These are phyloP conservation scores for Kregervanrija pseudodelftensis DNA, from an alignment of 805 yeast species.

Conservation along the genomic window DNA sequence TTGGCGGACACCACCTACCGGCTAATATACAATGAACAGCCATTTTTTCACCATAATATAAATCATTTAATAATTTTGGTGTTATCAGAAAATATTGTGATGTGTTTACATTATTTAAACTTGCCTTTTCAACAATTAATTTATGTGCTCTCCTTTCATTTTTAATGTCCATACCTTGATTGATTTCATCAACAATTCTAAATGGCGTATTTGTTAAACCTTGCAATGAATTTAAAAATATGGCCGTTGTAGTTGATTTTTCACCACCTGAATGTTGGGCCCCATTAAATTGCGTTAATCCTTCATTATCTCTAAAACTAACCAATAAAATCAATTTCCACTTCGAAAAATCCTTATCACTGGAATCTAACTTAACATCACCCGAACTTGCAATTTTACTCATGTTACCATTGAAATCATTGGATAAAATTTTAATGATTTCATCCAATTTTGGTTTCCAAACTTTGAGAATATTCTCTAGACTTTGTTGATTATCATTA, in stretches of 20 bases:
- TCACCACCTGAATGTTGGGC: conserved; percentile 97
- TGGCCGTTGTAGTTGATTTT: conserved; percentile 88
- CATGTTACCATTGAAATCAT: conserved; percentile 60
- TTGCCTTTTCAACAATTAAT: conserved; percentile 79
- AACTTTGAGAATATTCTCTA: conserved; percentile 13
- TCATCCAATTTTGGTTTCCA: conserved; percentile 62
- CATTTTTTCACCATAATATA: conserved; percentile 75
- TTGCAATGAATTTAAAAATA: conserved; percentile 85
- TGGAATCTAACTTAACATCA: conserved; percentile 52
- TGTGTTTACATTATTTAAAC: conserved; percentile 30
- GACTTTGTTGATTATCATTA: conserved; percentile 30
- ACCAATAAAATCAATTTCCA: conserved; percentile 86
- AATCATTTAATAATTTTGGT: conserved; percentile 76
- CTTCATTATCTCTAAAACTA: conserved; percentile 72
- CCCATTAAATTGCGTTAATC: conserved; percentile 66
- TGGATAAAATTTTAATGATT: conserved; percentile 50
- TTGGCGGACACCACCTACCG: conserved; percentile 26
- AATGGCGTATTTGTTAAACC: conserved; percentile 85
- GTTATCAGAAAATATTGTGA: conserved; percentile 90
- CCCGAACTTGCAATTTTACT: conserved; percentile 80
- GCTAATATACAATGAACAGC: conserved; percentile 80
- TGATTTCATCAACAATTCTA: conserved; percentile 94
- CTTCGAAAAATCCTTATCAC: conserved; percentile 47
- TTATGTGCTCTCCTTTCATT: conserved; percentile 85
- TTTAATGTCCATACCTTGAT: conserved; percentile 96